phyloP scores from a whole-genome alignment of 2,329 filamentous ascomycete species.

The Pyrenophora seminiperda region DNA sequence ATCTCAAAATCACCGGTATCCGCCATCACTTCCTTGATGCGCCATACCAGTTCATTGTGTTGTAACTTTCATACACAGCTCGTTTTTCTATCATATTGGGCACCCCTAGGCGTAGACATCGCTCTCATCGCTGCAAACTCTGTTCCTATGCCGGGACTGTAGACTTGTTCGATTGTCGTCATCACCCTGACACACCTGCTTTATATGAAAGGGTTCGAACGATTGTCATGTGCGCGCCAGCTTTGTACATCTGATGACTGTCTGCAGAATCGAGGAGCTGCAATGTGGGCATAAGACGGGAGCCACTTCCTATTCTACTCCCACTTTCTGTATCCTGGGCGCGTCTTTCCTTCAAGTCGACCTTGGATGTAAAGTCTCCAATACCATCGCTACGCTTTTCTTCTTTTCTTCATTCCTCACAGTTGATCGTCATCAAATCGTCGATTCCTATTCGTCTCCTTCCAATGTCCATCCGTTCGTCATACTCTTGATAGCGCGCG shows the following conservation, averaged over 20 bases:
- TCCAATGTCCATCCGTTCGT: background rate
- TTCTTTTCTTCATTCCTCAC: background rate
- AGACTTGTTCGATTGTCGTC: background rate
- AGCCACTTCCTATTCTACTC: background rate
- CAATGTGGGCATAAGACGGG: background rate
- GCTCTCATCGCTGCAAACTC: background rate
- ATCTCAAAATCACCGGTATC: background rate
- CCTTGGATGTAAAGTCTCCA: too few species aligned
- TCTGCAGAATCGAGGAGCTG: too few species aligned
- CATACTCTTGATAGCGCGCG: slow-evolving; percentile 5
- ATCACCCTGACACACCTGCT: background rate
- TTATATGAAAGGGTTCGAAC: too few species aligned
- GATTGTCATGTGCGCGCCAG: too few species aligned
- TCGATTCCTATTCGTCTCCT: background rate
- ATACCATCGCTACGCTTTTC: too few species aligned
- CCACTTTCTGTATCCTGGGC: background rate
- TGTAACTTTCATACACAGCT: too few species aligned
- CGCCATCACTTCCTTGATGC: background rate
- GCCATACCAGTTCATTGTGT: too few species aligned
- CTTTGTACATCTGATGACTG: too few species aligned
- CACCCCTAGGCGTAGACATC: background rate
- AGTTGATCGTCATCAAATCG: background rate
- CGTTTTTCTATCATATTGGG: background rate
- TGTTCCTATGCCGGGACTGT: background rate
- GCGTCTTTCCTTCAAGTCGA: background rate